phyloP scores from a whole-genome alignment of 768 basidiomycete species.

The Sporobolomyces roseus region DNA sequence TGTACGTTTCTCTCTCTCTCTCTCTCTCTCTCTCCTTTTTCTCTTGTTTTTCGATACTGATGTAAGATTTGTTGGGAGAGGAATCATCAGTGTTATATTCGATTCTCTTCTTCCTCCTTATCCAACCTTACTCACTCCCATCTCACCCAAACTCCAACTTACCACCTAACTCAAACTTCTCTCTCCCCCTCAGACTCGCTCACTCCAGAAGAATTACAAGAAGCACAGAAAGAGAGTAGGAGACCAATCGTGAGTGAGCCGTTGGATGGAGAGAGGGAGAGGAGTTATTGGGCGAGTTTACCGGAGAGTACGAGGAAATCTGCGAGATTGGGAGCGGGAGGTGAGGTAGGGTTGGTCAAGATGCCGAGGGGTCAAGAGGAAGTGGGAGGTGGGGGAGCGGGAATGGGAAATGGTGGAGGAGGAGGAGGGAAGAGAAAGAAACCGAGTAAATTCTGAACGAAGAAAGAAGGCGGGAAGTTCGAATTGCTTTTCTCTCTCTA shows the following conservation, averaged over 20 bases:
- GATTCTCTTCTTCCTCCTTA: conserved; percentile 16
- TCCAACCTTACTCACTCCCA: neutral
- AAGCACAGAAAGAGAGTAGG: conserved; percentile 7
- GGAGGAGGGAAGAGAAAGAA: neutral
- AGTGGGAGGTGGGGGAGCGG: neutral
- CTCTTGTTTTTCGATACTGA: neutral
- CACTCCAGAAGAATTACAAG: neutral
- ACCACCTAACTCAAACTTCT: conserved; percentile 7
- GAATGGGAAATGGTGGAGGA: neutral
- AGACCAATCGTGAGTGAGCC: conserved; percentile 19
- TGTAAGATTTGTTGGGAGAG: neutral
- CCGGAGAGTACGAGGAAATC: conserved; percentile 24
- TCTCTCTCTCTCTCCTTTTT: neutral
- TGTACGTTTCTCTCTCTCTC: conserved; percentile 11
- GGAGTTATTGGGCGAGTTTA: conserved; percentile 27
- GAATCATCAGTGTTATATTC: conserved; percentile 28
- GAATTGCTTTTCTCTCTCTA: too few relatives aligned
- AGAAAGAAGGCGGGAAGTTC: too few relatives aligned
- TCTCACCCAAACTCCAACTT: neutral
- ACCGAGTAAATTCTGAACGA: too few relatives aligned
- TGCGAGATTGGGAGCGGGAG: conserved; percentile 21
- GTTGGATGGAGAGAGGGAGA: conserved; percentile 17
- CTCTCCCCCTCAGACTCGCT: conserved; percentile 7
- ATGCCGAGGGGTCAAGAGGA: conserved; percentile 4
- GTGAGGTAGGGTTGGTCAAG: conserved; percentile 21